Evolutionary conservation across 2,329 filamentous ascomycete species (phyloP).

Genomic region (Sporothrix mexicana): DNA sequence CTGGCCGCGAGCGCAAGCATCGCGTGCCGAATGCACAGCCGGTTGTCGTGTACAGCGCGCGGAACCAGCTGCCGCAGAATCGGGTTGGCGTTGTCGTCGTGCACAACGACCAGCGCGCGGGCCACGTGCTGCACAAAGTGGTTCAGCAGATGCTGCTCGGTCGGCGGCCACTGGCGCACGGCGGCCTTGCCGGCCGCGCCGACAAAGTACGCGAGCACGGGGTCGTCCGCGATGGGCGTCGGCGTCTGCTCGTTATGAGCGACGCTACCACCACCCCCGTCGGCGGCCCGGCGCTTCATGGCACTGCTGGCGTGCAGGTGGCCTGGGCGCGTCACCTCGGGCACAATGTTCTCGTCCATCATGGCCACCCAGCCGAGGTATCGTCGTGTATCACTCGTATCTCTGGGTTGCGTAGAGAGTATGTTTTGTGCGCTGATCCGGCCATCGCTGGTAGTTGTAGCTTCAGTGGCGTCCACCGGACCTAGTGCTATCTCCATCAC

Average conservation of each 20-base stretch:
- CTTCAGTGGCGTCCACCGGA: too few relatives aligned
- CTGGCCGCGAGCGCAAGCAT: not conserved
- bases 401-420: not conserved
- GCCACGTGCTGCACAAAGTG: constrained; percentile 12
- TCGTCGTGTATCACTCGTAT: not conserved
- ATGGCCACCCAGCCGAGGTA: constrained; percentile 11
- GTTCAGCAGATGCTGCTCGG: constrained; percentile 8
- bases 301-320: not conserved
- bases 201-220: not conserved
- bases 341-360: constrained; percentile 16
- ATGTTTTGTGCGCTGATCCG: not conserved
- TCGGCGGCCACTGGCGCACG: constrained; percentile 14
- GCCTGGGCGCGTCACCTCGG: not conserved
- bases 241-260: not conserved
- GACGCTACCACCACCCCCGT: not conserved
- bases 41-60: not conserved
- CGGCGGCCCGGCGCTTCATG: not conserved
- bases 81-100: constrained; percentile 10
- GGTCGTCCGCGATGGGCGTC: not conserved
- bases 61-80: not conserved
- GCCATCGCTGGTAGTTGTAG: not conserved
- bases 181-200: not conserved
- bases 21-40: constrained; percentile 12
- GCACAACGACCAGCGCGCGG: constrained; percentile 2
- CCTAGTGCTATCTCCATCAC: too few relatives aligned